Evolutionary conservation across 495 filamentous ascomycete genomes (phyloP).

Genomic region (Aspergillus mulundensis): DNA sequence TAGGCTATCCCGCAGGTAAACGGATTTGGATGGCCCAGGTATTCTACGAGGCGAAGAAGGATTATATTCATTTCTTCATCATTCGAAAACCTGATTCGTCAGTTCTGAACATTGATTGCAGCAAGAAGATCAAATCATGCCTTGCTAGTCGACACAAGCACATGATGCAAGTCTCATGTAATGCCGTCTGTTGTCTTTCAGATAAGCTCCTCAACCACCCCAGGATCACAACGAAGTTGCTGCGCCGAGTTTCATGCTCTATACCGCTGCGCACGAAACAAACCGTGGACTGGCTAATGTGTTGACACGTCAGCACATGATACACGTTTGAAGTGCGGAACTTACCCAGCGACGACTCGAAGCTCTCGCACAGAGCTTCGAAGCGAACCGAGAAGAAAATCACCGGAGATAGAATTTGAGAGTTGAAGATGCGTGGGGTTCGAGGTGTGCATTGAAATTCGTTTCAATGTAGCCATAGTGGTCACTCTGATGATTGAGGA

Average conservation of each 20-base stretch:
- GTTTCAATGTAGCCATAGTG: conserved; percentile 67
- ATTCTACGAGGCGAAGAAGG: conserved; percentile 76
- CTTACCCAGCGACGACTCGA: conserved; percentile 71
- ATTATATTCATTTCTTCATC: conserved; percentile 84
- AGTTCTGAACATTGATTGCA: neutral
- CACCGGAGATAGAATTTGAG: conserved; percentile 58
- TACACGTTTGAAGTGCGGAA: neutral
- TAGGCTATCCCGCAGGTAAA: conserved; percentile 75
- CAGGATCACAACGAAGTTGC: conserved; percentile 65
- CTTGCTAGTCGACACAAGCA: conserved; percentile 78
- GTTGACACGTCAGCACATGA: conserved; percentile 30
- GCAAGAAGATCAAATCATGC: conserved; percentile 31
- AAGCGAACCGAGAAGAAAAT: conserved; percentile 76
- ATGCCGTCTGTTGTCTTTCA: conserved; percentile 54
- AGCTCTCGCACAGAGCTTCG: conserved; percentile 82
- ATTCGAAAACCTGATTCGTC: conserved; percentile 46
- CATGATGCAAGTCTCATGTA: conserved; percentile 80
- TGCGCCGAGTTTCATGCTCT: conserved; percentile 42
- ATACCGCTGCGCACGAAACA: conserved; percentile 57
- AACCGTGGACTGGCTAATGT: conserved; percentile 55
- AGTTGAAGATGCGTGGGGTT: conserved; percentile 59
- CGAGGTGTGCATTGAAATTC: conserved; percentile 60
- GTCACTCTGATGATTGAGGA: conserved; percentile 60
- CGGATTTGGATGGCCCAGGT: conserved; percentile 76
- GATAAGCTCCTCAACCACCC: conserved; percentile 67